Base-by-base conservation (phyloP, 2,329 filamentous ascomycete genomes). In the Diplodia mutila region DNA sequence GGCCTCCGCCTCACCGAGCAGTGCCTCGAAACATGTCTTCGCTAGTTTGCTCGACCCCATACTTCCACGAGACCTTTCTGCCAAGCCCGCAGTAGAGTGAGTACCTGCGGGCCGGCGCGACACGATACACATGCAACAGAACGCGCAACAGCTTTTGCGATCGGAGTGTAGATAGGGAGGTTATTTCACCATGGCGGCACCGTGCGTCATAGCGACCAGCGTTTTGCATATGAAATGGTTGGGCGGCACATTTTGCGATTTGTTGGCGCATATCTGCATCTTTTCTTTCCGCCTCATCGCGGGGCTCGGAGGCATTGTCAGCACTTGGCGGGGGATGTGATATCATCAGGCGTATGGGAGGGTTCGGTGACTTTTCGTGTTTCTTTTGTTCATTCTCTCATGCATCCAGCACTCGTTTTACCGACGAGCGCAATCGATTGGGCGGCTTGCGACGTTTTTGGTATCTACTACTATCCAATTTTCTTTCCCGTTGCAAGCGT, bases 331-430 rank as follows among this genome's bases (percentile, higher is more conserved):
- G 64, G 53, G 42, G 39, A 27, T 59, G 53, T 66, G 64, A 59
- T 66, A 66, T 66, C 64, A 66, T 66, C 32, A 48, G 52, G 64
- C 64, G 64, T 54, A 66, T 59, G 53, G 63, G 27, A 39, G 25
- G 63, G 63, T 48, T 57, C 27, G 37, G 52, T 18, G 25, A 25
- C 39, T 66, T 46, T 14, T 23, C 18, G 37, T 18, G 39, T 32
- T 48, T 59, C 25, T 25, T 27, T 27, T 59, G 14, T 21, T 46
- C 55, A 46, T 46, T 49, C 48, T 63, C 8, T 25, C 23, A 37
- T 37, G 42, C 59, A 63, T 51, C 5, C 29, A 14, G 59, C 59
- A 3, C 57, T 61, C 42, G 57, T 61, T 61, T 57, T 32, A 42
- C 42, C 39, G 57, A 23, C 57, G 39, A 34, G 27, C 29, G 46